A percentile compares a stretch with the other conserved stretches of the same genome.
These are phyloP conservation scores for Quillaja saponaria DNA, from an alignment of 306 rosid species.

Conservation along the genomic window DNA sequence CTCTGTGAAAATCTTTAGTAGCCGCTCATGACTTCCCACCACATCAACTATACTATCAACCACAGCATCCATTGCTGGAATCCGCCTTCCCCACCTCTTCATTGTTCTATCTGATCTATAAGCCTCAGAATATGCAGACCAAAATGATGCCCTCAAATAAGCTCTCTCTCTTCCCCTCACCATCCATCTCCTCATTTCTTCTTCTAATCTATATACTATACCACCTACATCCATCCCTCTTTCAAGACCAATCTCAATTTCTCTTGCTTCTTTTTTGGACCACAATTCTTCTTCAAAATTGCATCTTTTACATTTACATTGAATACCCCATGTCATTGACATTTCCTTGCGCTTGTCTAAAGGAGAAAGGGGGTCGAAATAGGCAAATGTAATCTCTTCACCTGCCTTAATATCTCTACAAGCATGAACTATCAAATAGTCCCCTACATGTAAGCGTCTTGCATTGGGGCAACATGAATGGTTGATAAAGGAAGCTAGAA, in stretches of 20 bases:
- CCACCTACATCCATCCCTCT: constrained; percentile 65
- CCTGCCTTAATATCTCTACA: constrained; percentile 79
- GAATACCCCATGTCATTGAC: constrained; percentile 72
- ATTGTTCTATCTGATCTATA: constrained; percentile 56
- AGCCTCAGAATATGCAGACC: constrained; percentile 56
- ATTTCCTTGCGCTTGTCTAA: constrained; percentile 55
- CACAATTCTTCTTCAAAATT: constrained; percentile 58
- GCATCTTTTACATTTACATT: constrained; percentile 77
- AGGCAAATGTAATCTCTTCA: constrained; percentile 77
- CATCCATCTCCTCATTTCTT: constrained; percentile 69
- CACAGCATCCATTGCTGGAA: constrained; percentile 48
- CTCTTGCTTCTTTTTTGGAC: constrained; percentile 50
- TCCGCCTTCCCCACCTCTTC: constrained; percentile 75
- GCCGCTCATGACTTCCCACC: constrained; percentile 77
- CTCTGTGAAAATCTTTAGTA: constrained; percentile 52
- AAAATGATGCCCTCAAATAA: constrained; percentile 71
- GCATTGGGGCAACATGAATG: constrained; percentile 81
- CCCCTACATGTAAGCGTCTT: constrained; percentile 79
- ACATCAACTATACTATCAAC: constrained; percentile 59
- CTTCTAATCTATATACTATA: constrained; percentile 61
- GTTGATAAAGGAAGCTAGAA: constrained; percentile 72
- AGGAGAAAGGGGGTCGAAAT: constrained; percentile 56
- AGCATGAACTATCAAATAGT: constrained; percentile 69
- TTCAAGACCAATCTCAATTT: constrained; percentile 67
- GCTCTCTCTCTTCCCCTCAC: constrained; percentile 72